These are phyloP conservation scores for Fusarium cicatricum DNA, from an alignment of 2,329 filamentous ascomycete species.

Conservation along the genomic window DNA sequence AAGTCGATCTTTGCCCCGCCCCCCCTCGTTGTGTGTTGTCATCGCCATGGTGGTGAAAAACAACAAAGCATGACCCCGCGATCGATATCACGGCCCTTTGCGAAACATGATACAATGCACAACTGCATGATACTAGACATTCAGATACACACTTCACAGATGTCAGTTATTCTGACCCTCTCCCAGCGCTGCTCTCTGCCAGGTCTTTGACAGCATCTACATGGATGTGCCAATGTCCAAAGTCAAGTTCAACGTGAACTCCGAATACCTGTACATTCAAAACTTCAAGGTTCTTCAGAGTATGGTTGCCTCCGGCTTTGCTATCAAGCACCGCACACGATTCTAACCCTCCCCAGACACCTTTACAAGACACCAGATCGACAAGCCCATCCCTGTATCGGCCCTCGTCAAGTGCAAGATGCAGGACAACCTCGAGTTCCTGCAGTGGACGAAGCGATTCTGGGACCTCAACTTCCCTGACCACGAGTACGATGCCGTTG, in stretches of 20 bases:
- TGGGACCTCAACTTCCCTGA: slow-evolving; percentile 99
- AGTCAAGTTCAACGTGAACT: slow-evolving; percentile 98
- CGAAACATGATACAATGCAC: not conserved
- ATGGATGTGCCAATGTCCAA: slow-evolving; percentile 92
- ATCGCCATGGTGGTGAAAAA: slow-evolving; percentile 21
- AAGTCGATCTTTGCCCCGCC: slow-evolving; percentile 48
- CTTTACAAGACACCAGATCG: slow-evolving; percentile 86
- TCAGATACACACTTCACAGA: not conserved
- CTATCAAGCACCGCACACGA: not conserved
- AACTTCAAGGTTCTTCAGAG: slow-evolving; percentile 99
- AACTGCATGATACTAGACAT: not conserved
- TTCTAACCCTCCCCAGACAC: slow-evolving; percentile 62
- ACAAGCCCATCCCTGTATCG: slow-evolving; percentile 89
- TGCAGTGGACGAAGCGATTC: slow-evolving; percentile 96
- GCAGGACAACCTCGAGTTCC: slow-evolving; percentile 99
- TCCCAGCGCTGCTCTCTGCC: slow-evolving; percentile 87
- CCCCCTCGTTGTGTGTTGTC: slow-evolving; percentile 34
- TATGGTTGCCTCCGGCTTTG: slow-evolving; percentile 54
- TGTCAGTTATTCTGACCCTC: slow-evolving; percentile 26
- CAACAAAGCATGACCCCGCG: slow-evolving; percentile 25
- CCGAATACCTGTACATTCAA: slow-evolving; percentile 96
- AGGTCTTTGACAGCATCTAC: slow-evolving; percentile 98
- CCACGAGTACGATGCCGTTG: slow-evolving; percentile 92
- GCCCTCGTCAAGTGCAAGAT: slow-evolving; percentile 97
- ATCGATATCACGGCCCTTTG: slow-evolving; percentile 7